Evolutionary conservation across 106 monocot species (phyloP), one percentile per base, ranked within the genome.

Genomic region (Dendrobium catenatum): DNA sequence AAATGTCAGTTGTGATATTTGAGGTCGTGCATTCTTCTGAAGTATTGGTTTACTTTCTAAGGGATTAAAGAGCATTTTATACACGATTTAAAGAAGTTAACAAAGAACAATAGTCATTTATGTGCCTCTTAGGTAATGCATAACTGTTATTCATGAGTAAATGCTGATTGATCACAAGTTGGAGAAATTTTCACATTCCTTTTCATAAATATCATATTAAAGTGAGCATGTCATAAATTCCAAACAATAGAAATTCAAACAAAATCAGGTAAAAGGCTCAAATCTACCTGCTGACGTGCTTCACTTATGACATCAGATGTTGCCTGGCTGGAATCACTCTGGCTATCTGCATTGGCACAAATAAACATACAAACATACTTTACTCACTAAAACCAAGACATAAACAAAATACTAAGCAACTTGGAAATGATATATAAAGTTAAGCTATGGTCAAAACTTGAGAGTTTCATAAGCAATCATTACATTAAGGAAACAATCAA

Each of bases 311-410:
- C 73, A 37, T 95, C 89, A 68, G 90, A 85, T 26, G 95, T 83
- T 24, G 89, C 88, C 78, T 88, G 72, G 82, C 93, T 95, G 10
- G 91, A 89, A 85, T 98, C 98, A 83, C 85, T 95, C 86, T 89
- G 94, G 87, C 93, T 98, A 85, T 98, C 98, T 98, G 79, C 37
- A 76, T 66, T 77, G 33, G 9, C 33, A 16, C 70, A 70, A 70
- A 26, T 37, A 68, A 68, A 27, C 29, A 68, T 11, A 13, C 27
- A 68, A 31, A 33, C 51, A 22, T 4, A 61, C 51, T n/a, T 61
- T 61, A 61, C 20, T 61, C 8, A 42, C 20, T 74, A 4, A 26
- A 51, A 51, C 51, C 51, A 51, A 51, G 11, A 9, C 4, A 74
- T 26, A 26, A 43, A 74, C 5, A 18, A 74, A 74, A 74, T 42